Percentiles rank a stretch among this genome's conserved stretches.
Conservation (phyloP, 169 alveolate genomes). For the Cryptosporidium sp. region DNA sequence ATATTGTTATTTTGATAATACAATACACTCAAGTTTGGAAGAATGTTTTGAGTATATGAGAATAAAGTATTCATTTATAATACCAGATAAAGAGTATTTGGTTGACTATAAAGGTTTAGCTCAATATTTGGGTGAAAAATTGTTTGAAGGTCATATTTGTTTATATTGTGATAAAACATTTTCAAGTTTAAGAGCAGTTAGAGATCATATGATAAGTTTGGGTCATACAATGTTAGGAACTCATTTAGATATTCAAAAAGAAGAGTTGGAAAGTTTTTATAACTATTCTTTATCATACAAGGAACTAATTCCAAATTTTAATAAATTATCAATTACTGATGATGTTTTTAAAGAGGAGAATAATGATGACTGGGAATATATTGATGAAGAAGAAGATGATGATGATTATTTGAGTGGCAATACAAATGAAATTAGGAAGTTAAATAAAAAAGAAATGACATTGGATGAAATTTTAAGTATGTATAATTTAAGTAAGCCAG, state of each 20-base stretch:
- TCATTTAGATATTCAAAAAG: constrained; percentile 62
- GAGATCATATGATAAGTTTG: constrained; percentile 83
- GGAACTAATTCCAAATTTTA: constrained; percentile 27
- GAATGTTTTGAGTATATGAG: constrained; percentile 81
- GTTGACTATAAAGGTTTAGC: constrained; percentile 78
- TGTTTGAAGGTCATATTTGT: constrained; percentile 80
- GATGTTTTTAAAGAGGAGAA: constrained; percentile 26
- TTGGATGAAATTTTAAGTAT: constrained; percentile 25
- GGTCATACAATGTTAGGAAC: constrained; percentile 79
- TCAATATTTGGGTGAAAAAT: constrained; percentile 79
- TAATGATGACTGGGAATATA: constrained; percentile 84
- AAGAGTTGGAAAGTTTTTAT: constrained; percentile 52
- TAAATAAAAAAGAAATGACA: background rate
- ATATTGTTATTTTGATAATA: constrained; percentile 79
- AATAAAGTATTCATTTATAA: constrained; percentile 77
- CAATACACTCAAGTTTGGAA: constrained; percentile 76
- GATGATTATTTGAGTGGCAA: background rate
- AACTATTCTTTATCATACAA: constrained; percentile 53
- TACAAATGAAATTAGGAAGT: background rate
- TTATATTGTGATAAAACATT: constrained; percentile 79
- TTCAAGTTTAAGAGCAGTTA: constrained; percentile 79
- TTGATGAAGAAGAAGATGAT: constrained; percentile 72
- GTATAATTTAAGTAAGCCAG: constrained; percentile 78
- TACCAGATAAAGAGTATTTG: constrained; percentile 83
- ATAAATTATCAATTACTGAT: constrained; percentile 34